These are phyloP conservation scores for Quercus bicolor DNA, from an alignment of 306 rosid genomes.

Conservation along the genomic window DNA sequence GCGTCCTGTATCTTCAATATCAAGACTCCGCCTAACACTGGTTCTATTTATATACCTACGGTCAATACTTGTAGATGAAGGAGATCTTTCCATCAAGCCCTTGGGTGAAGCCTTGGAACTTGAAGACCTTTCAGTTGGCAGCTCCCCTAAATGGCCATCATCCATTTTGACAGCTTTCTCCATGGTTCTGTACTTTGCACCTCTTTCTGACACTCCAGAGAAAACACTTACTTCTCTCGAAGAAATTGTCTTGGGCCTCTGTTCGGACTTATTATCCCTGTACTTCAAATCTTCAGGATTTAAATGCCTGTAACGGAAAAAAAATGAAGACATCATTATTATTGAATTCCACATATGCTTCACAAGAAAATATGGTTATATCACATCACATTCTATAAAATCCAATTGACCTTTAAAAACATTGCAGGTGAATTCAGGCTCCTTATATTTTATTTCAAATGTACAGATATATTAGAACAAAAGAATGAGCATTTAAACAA, in stretches of 20 bases:
- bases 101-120: constrained; percentile 80
- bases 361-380: not conserved
- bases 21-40: constrained; percentile 60
- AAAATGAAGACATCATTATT: constrained; percentile 19
- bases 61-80: constrained; percentile 75
- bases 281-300: constrained; percentile 63
- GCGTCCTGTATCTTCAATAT: constrained; percentile 75
- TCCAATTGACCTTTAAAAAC: not conserved
- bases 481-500: not conserved
- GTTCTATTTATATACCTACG: constrained; percentile 54
- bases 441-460: not conserved
- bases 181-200: constrained; percentile 56
- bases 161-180: constrained; percentile 70
- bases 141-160: constrained; percentile 53
- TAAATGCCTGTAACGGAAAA: constrained; percentile 41
- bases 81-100: constrained; percentile 70
- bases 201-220: constrained; percentile 65
- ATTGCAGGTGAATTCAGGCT: not conserved
- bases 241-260: constrained; percentile 49
- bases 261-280: constrained; percentile 56
- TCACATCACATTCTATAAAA: not conserved
- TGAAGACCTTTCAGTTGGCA: constrained; percentile 67
- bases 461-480: not conserved
- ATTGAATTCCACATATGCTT: not conserved
- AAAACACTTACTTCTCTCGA: constrained; percentile 49